These are phyloP conservation scores for Hypoxylon lenormandii DNA, from an alignment of 495 filamentous ascomycete genomes.

Conservation along the genomic window DNA sequence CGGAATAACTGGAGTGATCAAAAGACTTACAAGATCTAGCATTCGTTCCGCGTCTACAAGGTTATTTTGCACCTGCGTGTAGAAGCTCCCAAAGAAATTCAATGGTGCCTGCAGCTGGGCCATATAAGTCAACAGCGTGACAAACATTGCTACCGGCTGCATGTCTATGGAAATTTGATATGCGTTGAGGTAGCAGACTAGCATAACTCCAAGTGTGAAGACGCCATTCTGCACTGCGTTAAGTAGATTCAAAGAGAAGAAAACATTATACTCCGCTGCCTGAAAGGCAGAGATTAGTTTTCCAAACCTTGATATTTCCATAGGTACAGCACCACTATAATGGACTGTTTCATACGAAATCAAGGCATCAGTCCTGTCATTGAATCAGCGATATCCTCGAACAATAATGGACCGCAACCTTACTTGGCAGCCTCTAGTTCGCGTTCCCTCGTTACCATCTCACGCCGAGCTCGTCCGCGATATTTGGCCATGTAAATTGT, in stretches of 20 bases:
- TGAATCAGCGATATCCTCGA: neutral
- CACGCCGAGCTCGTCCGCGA: conserved; percentile 77
- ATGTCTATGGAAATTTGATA: conserved; percentile 72
- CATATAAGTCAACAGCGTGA: conserved; percentile 78
- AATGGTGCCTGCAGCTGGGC: conserved; percentile 80
- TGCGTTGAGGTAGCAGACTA: no score
- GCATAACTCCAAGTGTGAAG: conserved; percentile 76
- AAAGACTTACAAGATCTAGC: conserved; percentile 75
- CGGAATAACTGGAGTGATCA: no score
- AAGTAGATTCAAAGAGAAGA: conserved; percentile 80
- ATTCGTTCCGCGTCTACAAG: conserved; percentile 87
- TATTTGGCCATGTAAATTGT: conserved; percentile 87
- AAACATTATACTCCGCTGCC: conserved; percentile 63
- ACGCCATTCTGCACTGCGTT: conserved; percentile 73
- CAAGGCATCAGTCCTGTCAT: neutral
- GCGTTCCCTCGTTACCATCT: conserved; percentile 72
- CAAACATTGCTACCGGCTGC: conserved; percentile 75
- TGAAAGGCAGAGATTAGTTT: conserved; percentile 75
- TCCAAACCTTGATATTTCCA: conserved; percentile 69
- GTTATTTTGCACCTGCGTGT: conserved; percentile 82
- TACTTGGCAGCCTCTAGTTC: neutral
- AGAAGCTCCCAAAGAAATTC: conserved; percentile 90
- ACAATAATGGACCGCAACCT: neutral
- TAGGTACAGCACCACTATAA: neutral
- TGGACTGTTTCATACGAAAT: neutral